Evolutionary conservation across 371 early-diverging fungal species (phyloP).

Genomic region (Entomophthora muscae): DNA sequence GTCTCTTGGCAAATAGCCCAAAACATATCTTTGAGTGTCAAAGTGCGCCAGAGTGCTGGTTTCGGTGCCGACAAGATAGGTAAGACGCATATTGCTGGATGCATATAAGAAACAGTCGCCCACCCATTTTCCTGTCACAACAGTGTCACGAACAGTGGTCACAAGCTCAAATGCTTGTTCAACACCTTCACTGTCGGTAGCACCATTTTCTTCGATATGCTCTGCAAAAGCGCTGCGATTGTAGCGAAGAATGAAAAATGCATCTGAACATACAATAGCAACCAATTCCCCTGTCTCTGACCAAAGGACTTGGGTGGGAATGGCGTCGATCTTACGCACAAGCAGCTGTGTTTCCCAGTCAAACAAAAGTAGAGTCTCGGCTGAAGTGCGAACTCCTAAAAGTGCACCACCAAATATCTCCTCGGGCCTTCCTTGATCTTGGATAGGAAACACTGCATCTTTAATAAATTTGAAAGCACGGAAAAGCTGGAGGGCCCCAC

Average conservation of each 20-base stretch:
- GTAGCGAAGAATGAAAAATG: constrained; percentile 81
- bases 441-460: constrained; percentile 12
- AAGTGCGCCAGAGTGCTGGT: constrained; percentile 86
- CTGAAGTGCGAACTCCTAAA: constrained; percentile 68
- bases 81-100: constrained; percentile 71
- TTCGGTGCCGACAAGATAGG: constrained; percentile 86
- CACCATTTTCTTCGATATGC: constrained; percentile 50
- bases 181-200: constrained; percentile 78
- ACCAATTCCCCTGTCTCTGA: constrained; percentile 84
- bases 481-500: constrained; percentile 68
- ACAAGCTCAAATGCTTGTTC: constrained; percentile 91
- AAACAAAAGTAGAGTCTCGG: constrained; percentile 61
- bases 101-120: constrained; percentile 97
- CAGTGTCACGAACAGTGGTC: constrained; percentile 71
- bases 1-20: constrained; percentile 87
- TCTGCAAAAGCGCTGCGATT: constrained; percentile 67
- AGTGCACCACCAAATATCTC: constrained; percentile 88
- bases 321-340: constrained; percentile 88
- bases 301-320: constrained; percentile 73
- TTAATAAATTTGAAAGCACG: constrained; percentile 81
- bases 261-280: constrained; percentile 78
- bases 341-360: constrained; percentile 89
- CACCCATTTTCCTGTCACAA: constrained; percentile 89
- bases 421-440: constrained; percentile 24
- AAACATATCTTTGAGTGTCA: constrained; percentile 72